phyloP scores from a whole-genome alignment of 441 rosid genomes.

The Daphne laureola region DNA sequence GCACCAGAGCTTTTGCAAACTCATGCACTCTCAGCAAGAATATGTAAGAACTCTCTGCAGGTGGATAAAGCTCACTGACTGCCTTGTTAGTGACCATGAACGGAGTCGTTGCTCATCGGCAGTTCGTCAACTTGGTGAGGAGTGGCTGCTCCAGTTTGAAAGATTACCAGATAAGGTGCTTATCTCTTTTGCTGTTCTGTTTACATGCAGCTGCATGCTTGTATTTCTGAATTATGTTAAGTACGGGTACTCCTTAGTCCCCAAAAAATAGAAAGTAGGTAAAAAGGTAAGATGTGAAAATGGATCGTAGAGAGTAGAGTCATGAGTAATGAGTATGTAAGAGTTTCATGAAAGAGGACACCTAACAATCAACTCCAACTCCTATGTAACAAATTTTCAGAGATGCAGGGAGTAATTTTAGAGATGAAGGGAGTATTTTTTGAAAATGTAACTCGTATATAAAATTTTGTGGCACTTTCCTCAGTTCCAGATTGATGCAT shows the following conservation, averaged over 20 bases:
- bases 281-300: neutral
- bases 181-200: neutral
- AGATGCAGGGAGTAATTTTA: no score
- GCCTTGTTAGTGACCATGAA: slow-evolving; percentile 46
- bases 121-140: slow-evolving; percentile 56
- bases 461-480: no score
- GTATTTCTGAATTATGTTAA: neutral
- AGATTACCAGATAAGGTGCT: slow-evolving; percentile 78
- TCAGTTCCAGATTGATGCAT: no score
- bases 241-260: slow-evolving; percentile 7
- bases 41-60: slow-evolving; percentile 57
- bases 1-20: slow-evolving; percentile 73
- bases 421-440: no score
- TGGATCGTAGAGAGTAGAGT: neutral
- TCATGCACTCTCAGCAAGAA: slow-evolving; percentile 55
- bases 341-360: no score
- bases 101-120: slow-evolving; percentile 38
- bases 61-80: slow-evolving; percentile 64
- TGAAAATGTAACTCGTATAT: no score
- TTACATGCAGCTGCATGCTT: neutral
- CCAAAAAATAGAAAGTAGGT: neutral
- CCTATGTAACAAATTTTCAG: no score
- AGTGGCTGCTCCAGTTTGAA: slow-evolving; percentile 65
- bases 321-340: no score
- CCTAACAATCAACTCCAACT: no score